Percentiles rank a stretch among this genome's conserved stretches.
These are phyloP conservation scores for Aspergillus alliaceus DNA, from an alignment of 2,329 filamentous ascomycete species.

Conservation along the genomic window DNA sequence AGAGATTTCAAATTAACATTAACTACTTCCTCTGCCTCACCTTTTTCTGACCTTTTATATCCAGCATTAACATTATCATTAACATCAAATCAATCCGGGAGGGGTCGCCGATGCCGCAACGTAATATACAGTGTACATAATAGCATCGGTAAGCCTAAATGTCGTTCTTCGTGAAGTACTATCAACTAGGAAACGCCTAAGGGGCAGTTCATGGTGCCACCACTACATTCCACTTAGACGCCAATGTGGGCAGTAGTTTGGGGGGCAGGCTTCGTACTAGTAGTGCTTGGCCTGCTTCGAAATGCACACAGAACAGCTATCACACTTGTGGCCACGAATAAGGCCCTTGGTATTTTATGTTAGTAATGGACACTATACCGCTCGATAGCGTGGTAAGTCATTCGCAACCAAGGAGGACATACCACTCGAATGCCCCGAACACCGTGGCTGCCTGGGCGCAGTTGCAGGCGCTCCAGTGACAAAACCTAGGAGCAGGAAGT, in stretches of 20 bases:
- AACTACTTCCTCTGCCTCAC: no score
- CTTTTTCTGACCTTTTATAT: not conserved
- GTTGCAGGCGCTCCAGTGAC: constrained; percentile 57
- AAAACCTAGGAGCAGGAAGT: constrained; percentile 57
- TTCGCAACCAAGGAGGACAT: constrained; percentile 15
- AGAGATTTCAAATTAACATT: no score
- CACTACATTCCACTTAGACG: constrained; percentile 8
- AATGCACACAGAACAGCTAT: constrained; percentile 51
- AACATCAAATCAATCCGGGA: not conserved
- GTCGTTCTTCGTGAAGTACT: not conserved
- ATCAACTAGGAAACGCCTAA: not conserved
- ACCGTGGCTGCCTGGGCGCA: constrained; percentile 55
- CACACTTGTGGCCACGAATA: constrained; percentile 53
- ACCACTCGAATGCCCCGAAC: constrained; percentile 52
- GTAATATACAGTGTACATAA: not conserved
- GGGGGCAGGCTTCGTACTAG: constrained; percentile 23
- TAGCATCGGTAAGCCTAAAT: not conserved
- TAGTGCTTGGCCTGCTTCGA: constrained; percentile 34
- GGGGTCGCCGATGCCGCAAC: not conserved
- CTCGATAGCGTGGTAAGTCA: not conserved
- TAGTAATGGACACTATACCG: not conserved
- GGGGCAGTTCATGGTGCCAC: not conserved
- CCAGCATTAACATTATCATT: not conserved
- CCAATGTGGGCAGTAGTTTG: constrained; percentile 21
- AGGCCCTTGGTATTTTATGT: constrained; percentile 23